phyloP scores from a whole-genome alignment of 345 rosid species.

The Eucalyptus fibrosa region DNA sequence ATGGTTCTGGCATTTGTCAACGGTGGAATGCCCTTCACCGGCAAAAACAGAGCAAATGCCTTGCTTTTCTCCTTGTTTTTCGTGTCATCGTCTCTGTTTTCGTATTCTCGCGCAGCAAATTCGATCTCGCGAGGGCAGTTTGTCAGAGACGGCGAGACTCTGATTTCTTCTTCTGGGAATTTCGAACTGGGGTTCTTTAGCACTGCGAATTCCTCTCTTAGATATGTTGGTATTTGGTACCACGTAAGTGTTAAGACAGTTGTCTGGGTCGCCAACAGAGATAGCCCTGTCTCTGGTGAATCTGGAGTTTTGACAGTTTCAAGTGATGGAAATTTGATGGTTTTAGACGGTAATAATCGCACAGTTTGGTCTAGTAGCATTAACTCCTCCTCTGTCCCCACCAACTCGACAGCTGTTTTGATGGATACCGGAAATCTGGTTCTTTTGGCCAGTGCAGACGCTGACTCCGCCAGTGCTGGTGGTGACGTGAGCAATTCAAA shows the following conservation, averaged over 20 bases:
- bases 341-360: conserved; percentile 20
- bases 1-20: neutral
- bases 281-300: conserved; percentile 19
- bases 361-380: conserved; percentile 47
- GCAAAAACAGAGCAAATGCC: neutral
- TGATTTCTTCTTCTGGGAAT: conserved; percentile 9
- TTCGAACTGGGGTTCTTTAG: conserved; percentile 63
- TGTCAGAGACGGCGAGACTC: conserved; percentile 28
- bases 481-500: neutral
- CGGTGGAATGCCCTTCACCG: neutral
- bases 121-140: conserved; percentile 21
- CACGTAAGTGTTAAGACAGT: conserved; percentile 14
- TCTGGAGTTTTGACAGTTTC: conserved; percentile 29
- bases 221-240: conserved; percentile 69
- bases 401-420: conserved; percentile 17
- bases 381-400: conserved; percentile 6
- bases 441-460: conserved; percentile 3
- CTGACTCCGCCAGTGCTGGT: neutral
- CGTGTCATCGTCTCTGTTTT: neutral
- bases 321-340: conserved; percentile 36
- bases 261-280: conserved; percentile 75
- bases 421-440: conserved; percentile 14
- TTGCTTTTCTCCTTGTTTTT: conserved; percentile 2
- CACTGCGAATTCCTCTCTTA: conserved; percentile 14
- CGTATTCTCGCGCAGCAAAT: conserved; percentile 13